Evolutionary conservation across 805 yeast genomes (phyloP).

Genomic region (Ogataea dorogensis): DNA sequence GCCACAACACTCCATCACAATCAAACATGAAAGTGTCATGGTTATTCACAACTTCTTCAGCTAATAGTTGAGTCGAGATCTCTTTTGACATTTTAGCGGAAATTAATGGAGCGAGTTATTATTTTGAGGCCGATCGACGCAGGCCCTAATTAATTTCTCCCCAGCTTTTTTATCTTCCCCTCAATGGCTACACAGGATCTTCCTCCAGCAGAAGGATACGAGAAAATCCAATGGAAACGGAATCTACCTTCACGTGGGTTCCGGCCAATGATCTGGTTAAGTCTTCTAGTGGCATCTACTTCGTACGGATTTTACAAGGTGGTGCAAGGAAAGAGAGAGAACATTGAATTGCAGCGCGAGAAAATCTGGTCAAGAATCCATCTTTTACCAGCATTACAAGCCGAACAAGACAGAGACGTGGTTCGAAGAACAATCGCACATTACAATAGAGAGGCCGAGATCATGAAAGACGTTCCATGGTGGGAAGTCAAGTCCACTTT

Average conservation of each 20-base stretch:
- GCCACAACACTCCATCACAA: slow-evolving; percentile 97
- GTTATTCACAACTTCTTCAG: slow-evolving; percentile 51
- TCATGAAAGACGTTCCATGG: slow-evolving; percentile 61
- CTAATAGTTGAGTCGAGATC: slow-evolving; percentile 46
- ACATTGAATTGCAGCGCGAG: slow-evolving; percentile 72
- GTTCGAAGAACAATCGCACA: slow-evolving; percentile 70
- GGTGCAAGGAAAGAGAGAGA: slow-evolving; percentile 68
- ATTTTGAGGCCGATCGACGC: slow-evolving; percentile 13
- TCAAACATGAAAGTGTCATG: slow-evolving; percentile 91
- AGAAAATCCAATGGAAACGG: slow-evolving; percentile 85
- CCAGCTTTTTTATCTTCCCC: slow-evolving; percentile 6
- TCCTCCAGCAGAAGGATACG: slow-evolving; percentile 86
- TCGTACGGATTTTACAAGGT: slow-evolving; percentile 70
- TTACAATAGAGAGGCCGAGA: slow-evolving; percentile 64
- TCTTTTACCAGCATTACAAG: slow-evolving; percentile 69
- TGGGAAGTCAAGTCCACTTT: slow-evolving; percentile 52
- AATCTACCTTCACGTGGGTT: slow-evolving; percentile 84
- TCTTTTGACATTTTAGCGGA: slow-evolving; percentile 47
- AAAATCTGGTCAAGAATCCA: slow-evolving; percentile 74
- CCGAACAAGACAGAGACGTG: slow-evolving; percentile 77
- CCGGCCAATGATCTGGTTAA: slow-evolving; percentile 70
- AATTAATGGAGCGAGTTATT: slow-evolving; percentile 6
- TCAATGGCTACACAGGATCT: slow-evolving; percentile 55
- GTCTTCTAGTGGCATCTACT: slow-evolving; percentile 60
- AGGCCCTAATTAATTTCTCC: slow-evolving; percentile 1